These are phyloP conservation scores for Echites panduratus DNA, from an alignment of 257 asterid species.

Conservation along the genomic window DNA sequence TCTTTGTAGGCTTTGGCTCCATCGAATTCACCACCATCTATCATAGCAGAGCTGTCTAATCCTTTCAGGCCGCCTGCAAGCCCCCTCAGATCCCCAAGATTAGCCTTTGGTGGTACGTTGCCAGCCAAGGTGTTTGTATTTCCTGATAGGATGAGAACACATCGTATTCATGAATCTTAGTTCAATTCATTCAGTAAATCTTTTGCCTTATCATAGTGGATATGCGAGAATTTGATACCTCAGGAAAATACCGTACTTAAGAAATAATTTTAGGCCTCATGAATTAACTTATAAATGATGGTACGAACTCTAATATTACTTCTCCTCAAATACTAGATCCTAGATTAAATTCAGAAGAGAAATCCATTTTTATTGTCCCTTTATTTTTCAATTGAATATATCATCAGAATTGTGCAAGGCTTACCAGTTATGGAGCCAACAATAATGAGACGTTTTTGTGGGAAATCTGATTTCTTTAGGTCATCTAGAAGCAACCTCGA, in stretches of 20 bases:
- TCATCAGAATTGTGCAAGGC: not conserved
- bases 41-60: conserved; percentile 63
- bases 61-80: conserved; percentile 74
- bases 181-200: not conserved
- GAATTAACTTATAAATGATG: not conserved
- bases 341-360: not conserved
- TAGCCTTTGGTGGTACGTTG: conserved; percentile 96
- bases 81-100: conserved; percentile 87
- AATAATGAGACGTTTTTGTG: conserved; percentile 58
- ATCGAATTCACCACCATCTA: conserved; percentile 85
- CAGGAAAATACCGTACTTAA: not conserved
- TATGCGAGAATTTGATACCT: not conserved
- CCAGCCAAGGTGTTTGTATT: conserved; percentile 96
- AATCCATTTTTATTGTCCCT: not conserved
- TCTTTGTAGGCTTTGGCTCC: conserved; percentile 99
- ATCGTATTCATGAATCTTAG: not conserved
- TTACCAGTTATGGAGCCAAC: conserved; percentile 89
- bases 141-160: conserved; percentile 35
- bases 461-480: conserved; percentile 56
- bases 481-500: conserved; percentile 62
- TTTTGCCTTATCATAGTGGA: not conserved
- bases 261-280: not conserved
- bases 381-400: not conserved
- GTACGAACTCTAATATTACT: not conserved
- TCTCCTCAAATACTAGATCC: not conserved